Conservation (phyloP, 2,329 filamentous ascomycete species). For the Fusarium sp. region DNA sequence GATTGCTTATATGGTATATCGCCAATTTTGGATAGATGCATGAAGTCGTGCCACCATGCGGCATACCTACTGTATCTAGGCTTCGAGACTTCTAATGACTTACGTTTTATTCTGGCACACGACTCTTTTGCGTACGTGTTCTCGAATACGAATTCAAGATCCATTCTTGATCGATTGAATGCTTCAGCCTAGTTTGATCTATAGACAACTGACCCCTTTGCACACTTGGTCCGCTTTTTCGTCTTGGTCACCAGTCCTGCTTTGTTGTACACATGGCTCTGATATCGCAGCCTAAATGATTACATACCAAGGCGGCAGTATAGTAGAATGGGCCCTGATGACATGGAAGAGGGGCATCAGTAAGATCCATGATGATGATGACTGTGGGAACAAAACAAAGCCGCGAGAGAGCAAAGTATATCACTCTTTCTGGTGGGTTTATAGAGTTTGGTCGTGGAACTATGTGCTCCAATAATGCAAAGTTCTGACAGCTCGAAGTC, state of each 20-base stretch:
- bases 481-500: constrained; percentile 4
- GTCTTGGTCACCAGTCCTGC: constrained; percentile 32
- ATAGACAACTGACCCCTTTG: constrained; percentile 7
- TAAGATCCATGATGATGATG: constrained; percentile 1
- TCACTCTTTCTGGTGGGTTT: not conserved
- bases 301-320: constrained; percentile 23
- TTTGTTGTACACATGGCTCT: constrained; percentile 4
- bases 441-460: not conserved
- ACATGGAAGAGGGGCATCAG: constrained; percentile 16
- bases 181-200: constrained; percentile 5
- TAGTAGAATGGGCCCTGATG: constrained; percentile 26
- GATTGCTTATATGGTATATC: constrained; percentile 1
- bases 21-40: constrained; percentile 15
- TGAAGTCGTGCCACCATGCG: constrained; percentile 1
- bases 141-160: constrained; percentile 13
- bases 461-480: not conserved
- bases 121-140: constrained; percentile 26
- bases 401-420: constrained; percentile 3
- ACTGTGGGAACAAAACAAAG: constrained; percentile 7
- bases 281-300: constrained; percentile 27
- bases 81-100: constrained; percentile 26
- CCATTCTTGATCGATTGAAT: constrained; percentile 10
- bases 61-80: too few relatives aligned
- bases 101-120: constrained; percentile 18
- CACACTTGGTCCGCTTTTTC: constrained; percentile 17